A percentile compares a stretch with the other conserved stretches of the same genome.
Evolutionary conservation across 306 rosid genomes (phyloP).

Genomic region (Glycine tomentella): DNA sequence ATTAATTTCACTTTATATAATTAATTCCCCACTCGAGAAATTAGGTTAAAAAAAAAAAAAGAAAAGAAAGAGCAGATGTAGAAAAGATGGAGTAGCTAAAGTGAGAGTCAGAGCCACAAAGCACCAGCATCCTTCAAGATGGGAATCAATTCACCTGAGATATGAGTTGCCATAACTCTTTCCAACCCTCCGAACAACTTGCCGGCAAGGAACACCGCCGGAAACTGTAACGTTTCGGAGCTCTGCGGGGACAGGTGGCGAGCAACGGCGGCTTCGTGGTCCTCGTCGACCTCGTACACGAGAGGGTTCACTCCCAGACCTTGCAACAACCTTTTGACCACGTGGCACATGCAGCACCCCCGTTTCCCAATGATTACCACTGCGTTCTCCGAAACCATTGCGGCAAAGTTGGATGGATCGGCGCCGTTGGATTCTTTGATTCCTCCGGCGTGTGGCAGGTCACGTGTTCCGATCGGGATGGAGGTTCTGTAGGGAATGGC

Average conservation of each 20-base stretch:
- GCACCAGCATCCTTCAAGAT: conserved; percentile 90
- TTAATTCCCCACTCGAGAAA: background rate
- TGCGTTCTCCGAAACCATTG: conserved; percentile 69
- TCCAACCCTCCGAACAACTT: conserved; percentile 92
- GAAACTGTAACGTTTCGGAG: conserved; percentile 58
- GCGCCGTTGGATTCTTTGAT: background rate
- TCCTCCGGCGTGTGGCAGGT: background rate
- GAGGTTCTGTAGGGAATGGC: conserved; percentile 71
- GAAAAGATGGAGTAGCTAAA: too few relatives aligned
- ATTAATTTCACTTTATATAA: background rate
- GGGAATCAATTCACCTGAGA: conserved; percentile 90
- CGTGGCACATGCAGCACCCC: conserved; percentile 95
- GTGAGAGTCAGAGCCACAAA: conserved; percentile 80
- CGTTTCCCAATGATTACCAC: conserved; percentile 74
- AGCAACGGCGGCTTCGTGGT: conserved; percentile 56
- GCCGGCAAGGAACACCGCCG: conserved; percentile 90
- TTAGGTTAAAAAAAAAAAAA: background rate
- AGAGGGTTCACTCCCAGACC: conserved; percentile 91
- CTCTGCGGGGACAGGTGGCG: conserved; percentile 42
- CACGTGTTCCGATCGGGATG: conserved; percentile 38
- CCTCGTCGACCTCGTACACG: conserved; percentile 69
- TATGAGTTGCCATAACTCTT: conserved; percentile 84
- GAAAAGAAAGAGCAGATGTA: too few relatives aligned
- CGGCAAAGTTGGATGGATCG: conserved; percentile 37
- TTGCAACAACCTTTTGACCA: conserved; percentile 66